A percentile compares a stretch with the other conserved stretches of the same genome.
Conservation (phyloP, 2,329 filamentous ascomycete species). For the Whalleya microplaca region DNA sequence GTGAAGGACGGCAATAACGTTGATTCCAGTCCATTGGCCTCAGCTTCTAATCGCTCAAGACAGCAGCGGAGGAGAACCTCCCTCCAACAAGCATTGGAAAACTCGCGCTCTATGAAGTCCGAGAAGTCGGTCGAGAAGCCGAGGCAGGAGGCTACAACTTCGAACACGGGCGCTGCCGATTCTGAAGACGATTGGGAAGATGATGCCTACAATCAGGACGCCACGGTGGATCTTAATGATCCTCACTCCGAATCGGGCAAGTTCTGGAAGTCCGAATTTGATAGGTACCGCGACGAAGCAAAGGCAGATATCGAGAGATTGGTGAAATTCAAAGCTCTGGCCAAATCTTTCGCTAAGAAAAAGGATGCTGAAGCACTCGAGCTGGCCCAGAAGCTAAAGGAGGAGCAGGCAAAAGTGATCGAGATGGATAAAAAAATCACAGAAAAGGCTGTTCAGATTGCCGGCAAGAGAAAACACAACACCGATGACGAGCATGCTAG, state of each 20-base stretch:
- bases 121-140: constrained; percentile 17
- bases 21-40: constrained; percentile 28
- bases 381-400: constrained; percentile 65
- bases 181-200: constrained; percentile 58
- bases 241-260: constrained; percentile 75
- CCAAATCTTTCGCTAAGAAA: constrained; percentile 77
- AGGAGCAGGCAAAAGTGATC: constrained; percentile 68
- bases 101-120: constrained; percentile 31
- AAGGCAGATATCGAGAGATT: constrained; percentile 76
- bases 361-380: constrained; percentile 75
- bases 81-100: constrained; percentile 35
- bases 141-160: constrained; percentile 28
- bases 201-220: constrained; percentile 58
- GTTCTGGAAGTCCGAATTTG: constrained; percentile 81
- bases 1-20: constrained; percentile 47
- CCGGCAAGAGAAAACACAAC: constrained; percentile 41
- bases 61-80: constrained; percentile 31
- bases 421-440: constrained; percentile 66
- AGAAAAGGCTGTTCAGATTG: constrained; percentile 62
- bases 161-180: constrained; percentile 15
- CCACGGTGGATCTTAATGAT: constrained; percentile 72
- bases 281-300: constrained; percentile 73
- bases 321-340: constrained; percentile 77
- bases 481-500: constrained; percentile 50
- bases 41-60: constrained; percentile 15